Conservation (phyloP, 2,329 filamentous ascomycete species). For the Thermothelomyces thermophilus region DNA sequence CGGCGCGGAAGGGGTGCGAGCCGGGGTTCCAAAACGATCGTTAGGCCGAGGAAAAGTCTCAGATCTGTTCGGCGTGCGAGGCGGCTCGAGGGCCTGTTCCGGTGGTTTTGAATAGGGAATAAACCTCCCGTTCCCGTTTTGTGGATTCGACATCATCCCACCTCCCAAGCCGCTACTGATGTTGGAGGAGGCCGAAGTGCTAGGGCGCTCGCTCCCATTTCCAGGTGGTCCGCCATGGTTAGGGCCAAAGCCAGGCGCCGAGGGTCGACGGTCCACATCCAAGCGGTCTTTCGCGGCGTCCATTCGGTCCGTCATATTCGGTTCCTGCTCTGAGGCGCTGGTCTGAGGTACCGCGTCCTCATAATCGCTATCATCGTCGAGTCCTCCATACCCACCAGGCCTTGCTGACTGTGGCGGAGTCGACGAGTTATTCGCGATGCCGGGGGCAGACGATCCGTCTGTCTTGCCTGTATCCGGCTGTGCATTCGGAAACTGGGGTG, state of each 20-base stretch:
- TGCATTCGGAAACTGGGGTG: constrained; percentile 52
- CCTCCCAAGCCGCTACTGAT: constrained; percentile 28
- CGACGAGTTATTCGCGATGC: constrained; percentile 39
- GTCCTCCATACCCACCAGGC: constrained; percentile 46
- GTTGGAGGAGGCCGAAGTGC: constrained; percentile 31
- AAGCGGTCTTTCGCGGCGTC: constrained; percentile 55
- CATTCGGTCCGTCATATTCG: constrained; percentile 51
- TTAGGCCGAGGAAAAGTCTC: constrained; percentile 47
- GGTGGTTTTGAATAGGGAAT: constrained; percentile 39
- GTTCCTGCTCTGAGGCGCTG: constrained; percentile 39
- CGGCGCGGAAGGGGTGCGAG: constrained; percentile 44
- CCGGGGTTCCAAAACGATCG: constrained; percentile 33
- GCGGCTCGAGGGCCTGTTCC: constrained; percentile 33
- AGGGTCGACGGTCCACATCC: constrained; percentile 39
- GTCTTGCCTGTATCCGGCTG: constrained; percentile 37
- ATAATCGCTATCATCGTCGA: constrained; percentile 33
- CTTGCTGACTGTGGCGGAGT: constrained; percentile 33
- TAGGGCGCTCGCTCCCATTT: constrained; percentile 26
- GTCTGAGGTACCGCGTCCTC: constrained; percentile 42
- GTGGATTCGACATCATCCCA: constrained; percentile 34
- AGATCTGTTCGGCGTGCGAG: constrained; percentile 39
- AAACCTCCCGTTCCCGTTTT: constrained; percentile 53
- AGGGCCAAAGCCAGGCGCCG: too few relatives aligned
- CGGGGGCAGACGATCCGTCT: constrained; percentile 42
- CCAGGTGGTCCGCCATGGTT: too few relatives aligned